These are phyloP conservation scores for Colletotrichum horii DNA, from an alignment of 2,329 filamentous ascomycete species.

Conservation along the genomic window DNA sequence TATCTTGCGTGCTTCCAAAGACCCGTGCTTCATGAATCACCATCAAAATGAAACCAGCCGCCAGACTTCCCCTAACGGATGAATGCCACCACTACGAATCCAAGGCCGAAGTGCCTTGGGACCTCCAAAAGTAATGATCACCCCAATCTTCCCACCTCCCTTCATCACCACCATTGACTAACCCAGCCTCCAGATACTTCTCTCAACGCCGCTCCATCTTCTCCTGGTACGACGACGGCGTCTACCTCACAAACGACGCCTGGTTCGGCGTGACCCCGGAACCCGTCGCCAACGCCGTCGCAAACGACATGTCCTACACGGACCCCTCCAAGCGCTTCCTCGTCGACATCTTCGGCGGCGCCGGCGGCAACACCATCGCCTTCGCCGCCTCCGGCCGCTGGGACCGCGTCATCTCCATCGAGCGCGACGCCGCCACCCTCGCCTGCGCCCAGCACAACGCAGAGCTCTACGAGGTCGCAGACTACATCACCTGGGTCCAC, in stretches of 20 bases:
- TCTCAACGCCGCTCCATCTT: constrained; percentile 88
- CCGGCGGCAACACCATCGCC: constrained; percentile 93
- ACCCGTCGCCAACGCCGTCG: constrained; percentile 84
- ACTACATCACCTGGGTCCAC: constrained; percentile 80
- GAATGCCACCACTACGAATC: constrained; percentile 78
- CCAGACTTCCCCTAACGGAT: constrained; percentile 58
- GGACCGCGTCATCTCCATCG: constrained; percentile 85
- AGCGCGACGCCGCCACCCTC: constrained; percentile 80
- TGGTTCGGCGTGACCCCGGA: constrained; percentile 99
- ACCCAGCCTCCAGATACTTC: constrained; percentile 74
- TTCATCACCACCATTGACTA: not conserved
- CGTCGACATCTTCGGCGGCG: constrained; percentile 89
- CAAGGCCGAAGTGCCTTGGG: constrained; percentile 75
- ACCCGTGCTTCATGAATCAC: constrained; percentile 9
- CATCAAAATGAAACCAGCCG: constrained; percentile 44
- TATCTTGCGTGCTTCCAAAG: not conserved
- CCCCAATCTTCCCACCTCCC: not conserved
- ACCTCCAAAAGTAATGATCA: constrained; percentile 77
- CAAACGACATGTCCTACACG: constrained; percentile 68
- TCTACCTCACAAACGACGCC: constrained; percentile 89
- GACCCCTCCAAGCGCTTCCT: constrained; percentile 66
- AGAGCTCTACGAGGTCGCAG: constrained; percentile 78
- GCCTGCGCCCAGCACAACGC: constrained; percentile 95
- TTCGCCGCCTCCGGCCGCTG: constrained; percentile 83
- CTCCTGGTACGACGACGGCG: constrained; percentile 82